These are phyloP conservation scores for Ophiostoma australiae DNA, from an alignment of 2,329 filamentous ascomycete genomes.

Conservation along the genomic window DNA sequence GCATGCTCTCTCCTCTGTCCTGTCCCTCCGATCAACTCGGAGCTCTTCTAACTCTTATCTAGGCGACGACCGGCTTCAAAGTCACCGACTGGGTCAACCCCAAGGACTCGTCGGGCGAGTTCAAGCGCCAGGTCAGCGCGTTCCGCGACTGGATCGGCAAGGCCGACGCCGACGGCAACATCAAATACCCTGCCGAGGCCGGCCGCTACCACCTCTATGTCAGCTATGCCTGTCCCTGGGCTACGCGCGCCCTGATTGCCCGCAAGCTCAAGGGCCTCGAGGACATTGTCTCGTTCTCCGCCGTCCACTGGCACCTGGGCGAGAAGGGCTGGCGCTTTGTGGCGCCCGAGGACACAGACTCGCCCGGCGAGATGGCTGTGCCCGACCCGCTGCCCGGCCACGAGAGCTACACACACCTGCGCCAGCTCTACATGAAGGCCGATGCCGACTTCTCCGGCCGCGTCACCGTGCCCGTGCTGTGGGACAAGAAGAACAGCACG, in stretches of 20 bases:
- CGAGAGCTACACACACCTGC: constrained; percentile 63
- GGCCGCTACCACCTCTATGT: constrained; percentile 92
- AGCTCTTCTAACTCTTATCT: not conserved
- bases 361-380: constrained; percentile 57
- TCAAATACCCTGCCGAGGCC: constrained; percentile 75
- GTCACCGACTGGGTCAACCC: constrained; percentile 83
- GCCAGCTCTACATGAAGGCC: constrained; percentile 72
- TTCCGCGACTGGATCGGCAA: constrained; percentile 69
- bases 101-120: constrained; percentile 77
- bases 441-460: constrained; percentile 69
- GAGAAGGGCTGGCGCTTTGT: constrained; percentile 76
- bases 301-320: constrained; percentile 88
- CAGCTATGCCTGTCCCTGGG: constrained; percentile 93
- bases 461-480: constrained; percentile 84
- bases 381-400: constrained; percentile 66
- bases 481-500: constrained; percentile 66
- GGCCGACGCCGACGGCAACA: constrained; percentile 57
- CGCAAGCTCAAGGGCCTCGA: constrained; percentile 89
- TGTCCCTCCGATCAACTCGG: not conserved
- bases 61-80: constrained; percentile 27
- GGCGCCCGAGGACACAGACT: constrained; percentile 53
- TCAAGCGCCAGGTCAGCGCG: constrained; percentile 78
- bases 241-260: constrained; percentile 80
- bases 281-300: constrained; percentile 70
- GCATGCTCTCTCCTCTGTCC: not conserved